Conservation (phyloP, 2,329 filamentous ascomycete species). For the Hymenoscyphus fraxineus region DNA sequence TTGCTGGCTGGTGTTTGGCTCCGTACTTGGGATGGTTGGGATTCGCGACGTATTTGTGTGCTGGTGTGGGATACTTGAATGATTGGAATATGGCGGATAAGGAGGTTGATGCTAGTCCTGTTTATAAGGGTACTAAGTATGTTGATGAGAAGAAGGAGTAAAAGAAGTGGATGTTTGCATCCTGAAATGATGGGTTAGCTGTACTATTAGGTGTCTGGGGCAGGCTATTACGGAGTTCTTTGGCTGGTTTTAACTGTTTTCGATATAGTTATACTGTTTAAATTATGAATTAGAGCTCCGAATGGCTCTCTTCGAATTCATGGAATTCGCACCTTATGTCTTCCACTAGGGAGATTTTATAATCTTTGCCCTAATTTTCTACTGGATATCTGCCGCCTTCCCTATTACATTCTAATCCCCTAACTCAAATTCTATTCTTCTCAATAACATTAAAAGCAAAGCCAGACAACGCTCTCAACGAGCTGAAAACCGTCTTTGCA, state of each 20-base stretch:
- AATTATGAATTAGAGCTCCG: background rate
- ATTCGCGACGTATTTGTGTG: constrained; percentile 83
- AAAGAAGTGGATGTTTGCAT: constrained; percentile 13
- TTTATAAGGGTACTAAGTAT: constrained; percentile 31
- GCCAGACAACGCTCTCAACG: constrained; percentile 13
- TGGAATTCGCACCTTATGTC: background rate
- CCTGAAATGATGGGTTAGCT: background rate
- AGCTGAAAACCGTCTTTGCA: constrained; percentile 11
- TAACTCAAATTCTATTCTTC: constrained; percentile 4
- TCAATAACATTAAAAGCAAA: constrained; percentile 14
- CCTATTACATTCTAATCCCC: background rate
- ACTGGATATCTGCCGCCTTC: background rate
- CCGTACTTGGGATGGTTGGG: constrained; percentile 85
- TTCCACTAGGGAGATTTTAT: background rate
- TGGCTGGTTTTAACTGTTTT: background rate
- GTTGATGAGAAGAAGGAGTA: constrained; percentile 33
- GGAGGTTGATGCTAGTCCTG: constrained; percentile 28
- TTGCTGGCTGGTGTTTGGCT: constrained; percentile 68
- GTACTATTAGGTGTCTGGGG: background rate
- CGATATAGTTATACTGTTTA: background rate
- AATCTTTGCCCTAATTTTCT: too few species aligned
- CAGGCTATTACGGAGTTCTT: background rate
- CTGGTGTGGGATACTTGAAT: constrained; percentile 64
- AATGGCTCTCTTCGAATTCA: background rate
- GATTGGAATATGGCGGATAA: constrained; percentile 54